These are phyloP conservation scores for Mentha longifolia DNA, from an alignment of 257 asterid species.

Conservation along the genomic window DNA sequence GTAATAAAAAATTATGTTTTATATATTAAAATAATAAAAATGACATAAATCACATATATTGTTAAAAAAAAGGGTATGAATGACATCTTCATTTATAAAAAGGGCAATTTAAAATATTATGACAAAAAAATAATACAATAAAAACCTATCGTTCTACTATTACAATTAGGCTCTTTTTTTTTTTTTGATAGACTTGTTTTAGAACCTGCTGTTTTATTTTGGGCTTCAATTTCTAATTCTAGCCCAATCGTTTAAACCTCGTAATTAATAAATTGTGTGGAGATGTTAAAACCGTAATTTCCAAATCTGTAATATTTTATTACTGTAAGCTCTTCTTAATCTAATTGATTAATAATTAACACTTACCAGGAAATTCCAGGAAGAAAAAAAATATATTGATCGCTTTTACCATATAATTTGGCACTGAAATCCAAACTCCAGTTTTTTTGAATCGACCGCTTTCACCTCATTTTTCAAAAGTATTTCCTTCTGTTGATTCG, in stretches of 20 bases:
- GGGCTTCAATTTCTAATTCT: neutral
- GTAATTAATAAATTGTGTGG: neutral
- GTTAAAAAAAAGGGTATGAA: no score
- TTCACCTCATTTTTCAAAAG: neutral
- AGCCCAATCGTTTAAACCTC: conserved; percentile 1
- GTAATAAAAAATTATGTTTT: no score
- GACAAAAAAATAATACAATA: no score
- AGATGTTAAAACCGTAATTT: neutral
- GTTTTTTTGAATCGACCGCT: conserved; percentile 14
- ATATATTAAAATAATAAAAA: no score
- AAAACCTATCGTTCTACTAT: no score
- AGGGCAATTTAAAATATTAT: no score
- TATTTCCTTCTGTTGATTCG: conserved; percentile 7
- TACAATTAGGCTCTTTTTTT: neutral
- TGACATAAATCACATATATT: no score
- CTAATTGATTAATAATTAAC: neutral
- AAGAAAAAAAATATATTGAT: neutral
- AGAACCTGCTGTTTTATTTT: neutral
- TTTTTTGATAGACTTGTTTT: no score
- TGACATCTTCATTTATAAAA: no score
- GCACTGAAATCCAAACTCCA: conserved; percentile 35
- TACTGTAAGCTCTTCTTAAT: neutral
- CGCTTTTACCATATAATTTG: conserved; percentile 11
- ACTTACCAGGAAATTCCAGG: conserved; percentile 14
- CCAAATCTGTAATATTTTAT: neutral